Base-by-base conservation (phyloP, 371 early-diverging fungal genomes). In the Batrachochytrium dendrobatidis region DNA sequence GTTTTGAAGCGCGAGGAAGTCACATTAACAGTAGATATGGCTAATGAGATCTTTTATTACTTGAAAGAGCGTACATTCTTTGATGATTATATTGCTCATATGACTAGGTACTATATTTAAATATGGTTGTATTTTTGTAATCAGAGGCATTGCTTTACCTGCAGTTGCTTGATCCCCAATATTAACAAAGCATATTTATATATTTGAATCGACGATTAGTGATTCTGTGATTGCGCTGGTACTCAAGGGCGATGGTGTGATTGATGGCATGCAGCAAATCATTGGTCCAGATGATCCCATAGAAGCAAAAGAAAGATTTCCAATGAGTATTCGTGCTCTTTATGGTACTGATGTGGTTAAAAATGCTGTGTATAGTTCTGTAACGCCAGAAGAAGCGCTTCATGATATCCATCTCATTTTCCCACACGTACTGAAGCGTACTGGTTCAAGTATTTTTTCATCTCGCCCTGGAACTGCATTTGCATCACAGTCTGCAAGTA, bases 351-450 rank as follows among this genome's bases (percentile, higher is more conserved):
- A 82, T 59, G 68, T 74, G 2, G 71, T 76, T 29, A 74, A 74
- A 34, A 90, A 91, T 70, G 89, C 85, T 43, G 80, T 82, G 0
- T 87, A 91, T 65, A 89, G 86, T 25, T 85, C 89, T 55, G 84
- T 82, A 62, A 74, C 82, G n/a, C 54, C 73, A 22, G 79, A 74
- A 18, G 70, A 75, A 48, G 91, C 89, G 17, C 67, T 74, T 53
- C 82, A 84, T 22, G 89, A 89, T 64, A 81, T 89, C 51, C 67
- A 73, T 6, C 65, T 84, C 30, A 66, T 87, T 59, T 88, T 88
- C 71, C 74, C 74, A 1, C 57, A 59, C 58, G 55, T 63, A 29
- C 63, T 71, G 15, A 62, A 63, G 54, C 46, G 62, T 3, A 31
- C 53, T 3, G 67, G 62, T 3, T 61, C 64, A 20, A 25, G 39